Base-by-base conservation (phyloP, 2,329 filamentous ascomycete genomes). In the Fusarium nanum region DNA sequence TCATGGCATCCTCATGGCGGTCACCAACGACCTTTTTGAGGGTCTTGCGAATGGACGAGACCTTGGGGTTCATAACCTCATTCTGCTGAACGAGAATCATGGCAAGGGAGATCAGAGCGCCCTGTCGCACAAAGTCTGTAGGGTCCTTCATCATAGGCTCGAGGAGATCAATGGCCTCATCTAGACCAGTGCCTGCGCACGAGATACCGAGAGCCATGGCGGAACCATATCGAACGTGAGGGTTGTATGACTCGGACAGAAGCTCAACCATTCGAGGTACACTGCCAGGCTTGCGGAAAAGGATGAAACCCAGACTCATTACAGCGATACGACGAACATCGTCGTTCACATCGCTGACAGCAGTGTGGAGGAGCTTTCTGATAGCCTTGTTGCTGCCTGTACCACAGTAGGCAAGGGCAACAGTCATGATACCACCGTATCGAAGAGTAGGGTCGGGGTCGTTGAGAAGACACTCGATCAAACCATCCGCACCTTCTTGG, bases 1-100 rank as follows among this genome's bases (percentile, higher is more conserved):
- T 97, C 95, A 99, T 98, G 64, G 96, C 96, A 83, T 99, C 96
- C 80, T 99, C 96, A 75, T 99, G 96, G 55, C 96, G 91, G 79
- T 99, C 96, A 41, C 92, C 90, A 25, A 98, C 90, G 60, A 98
- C 93, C 86, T 97, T 98, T 83, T 93, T 92, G 67, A 99, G 88
- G 5, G 93, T 94, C 85, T 98, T 98, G 75, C 96, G 91, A 72
- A 98, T 94, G 3, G 91, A 88, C 23, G 90, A 89, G 49, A 98
- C 95, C 85, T 98, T 98, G 75, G 96, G 94, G 82, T 98, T 99
- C 93, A 98, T 97, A 28, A 92, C 91, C 82, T 99, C 96, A 76
- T 98, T 99, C 80, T 98, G 96, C 83, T 99, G 96, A n/a, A 98
- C 93, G 87, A 99, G 91, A 75, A 99, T 97, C 96, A 99, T 99